A percentile compares a stretch with the other conserved stretches of the same genome.
Evolutionary conservation across 768 basidiomycete genomes (phyloP).

Genomic region (Crucibulum laeve): DNA sequence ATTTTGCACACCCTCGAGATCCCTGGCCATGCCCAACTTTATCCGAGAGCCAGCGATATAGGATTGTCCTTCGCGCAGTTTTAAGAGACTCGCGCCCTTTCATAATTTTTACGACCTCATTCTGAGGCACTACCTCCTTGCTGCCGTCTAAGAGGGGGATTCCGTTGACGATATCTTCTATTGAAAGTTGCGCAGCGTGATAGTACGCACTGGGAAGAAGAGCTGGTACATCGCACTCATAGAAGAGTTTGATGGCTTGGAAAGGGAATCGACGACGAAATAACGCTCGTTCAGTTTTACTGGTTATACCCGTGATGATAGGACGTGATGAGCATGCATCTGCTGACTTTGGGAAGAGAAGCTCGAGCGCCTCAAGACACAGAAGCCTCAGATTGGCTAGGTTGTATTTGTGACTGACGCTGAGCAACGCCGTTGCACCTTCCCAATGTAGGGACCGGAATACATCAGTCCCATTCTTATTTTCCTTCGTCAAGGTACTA

Average conservation of each 20-base stretch:
- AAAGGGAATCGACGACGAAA: slow-evolving; percentile 13
- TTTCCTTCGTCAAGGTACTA: not conserved
- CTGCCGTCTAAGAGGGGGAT: slow-evolving; percentile 9
- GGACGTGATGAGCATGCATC: not conserved
- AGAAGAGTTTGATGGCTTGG: slow-evolving; percentile 13
- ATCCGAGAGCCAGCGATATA: slow-evolving; percentile 12
- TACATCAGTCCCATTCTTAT: not conserved
- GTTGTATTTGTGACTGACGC: not conserved
- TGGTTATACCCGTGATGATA: slow-evolving; percentile 4
- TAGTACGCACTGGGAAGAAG: slow-evolving; percentile 17
- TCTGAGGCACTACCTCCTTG: not conserved
- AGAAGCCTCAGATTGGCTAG: slow-evolving; percentile 4
- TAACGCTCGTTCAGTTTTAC: not conserved
- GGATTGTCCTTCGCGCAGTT: slow-evolving; percentile 9
- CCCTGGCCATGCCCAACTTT: slow-evolving; percentile 3
- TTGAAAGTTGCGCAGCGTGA: slow-evolving; percentile 15
- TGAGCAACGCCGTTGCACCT: not conserved
- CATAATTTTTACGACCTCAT: slow-evolving; percentile 9
- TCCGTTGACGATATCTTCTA: slow-evolving; percentile 13
- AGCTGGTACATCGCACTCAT: slow-evolving; percentile 9
- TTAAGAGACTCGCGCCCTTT: slow-evolving; percentile 13
- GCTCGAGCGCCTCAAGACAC: slow-evolving; percentile 7
- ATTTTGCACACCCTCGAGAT: not conserved
- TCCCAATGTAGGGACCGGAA: not conserved
- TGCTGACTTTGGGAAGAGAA: slow-evolving; percentile 7